Base-by-base conservation (phyloP, 1,284 basidiomycete genomes). In the Bondarzewia mesenterica region DNA sequence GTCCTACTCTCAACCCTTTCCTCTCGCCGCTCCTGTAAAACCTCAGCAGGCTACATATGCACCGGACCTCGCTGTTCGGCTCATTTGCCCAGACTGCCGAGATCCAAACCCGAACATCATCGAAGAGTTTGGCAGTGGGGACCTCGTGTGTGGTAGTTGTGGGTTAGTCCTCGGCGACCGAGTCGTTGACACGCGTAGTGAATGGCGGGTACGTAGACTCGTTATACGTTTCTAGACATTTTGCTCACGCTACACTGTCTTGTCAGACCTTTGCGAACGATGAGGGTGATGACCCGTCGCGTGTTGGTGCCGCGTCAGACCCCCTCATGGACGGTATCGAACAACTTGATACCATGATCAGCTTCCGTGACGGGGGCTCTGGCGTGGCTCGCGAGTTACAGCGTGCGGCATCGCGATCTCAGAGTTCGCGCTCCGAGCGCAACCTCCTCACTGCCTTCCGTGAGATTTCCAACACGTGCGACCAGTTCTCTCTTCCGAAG, bases 251-350 rank as follows among this genome's bases (percentile, higher is more conserved):
- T 48, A 50, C 37, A 55, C 49, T 36, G 49, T 40, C 38, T 46
- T 15, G 57, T 46, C 77, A 97, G 85, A 99, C 96, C 50, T 99
- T 99, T 68, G 96, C 96, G 57, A 96, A 93, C 60, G 93, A 99
- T 66, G 95, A 98, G 71, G 94, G 95, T 52, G 96, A 99, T 66
- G 96, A 99, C 66, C 95, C 95, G 50, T 99, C 95, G 58, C 96
- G 96, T 89, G 96, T 99, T 56, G 96, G 96, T 72, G 93, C 92
- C 48, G 92, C 93, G 36, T 83, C 85, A 37, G 93, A 97, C 64
- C 93, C 94, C 46, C 73, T 97, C 23, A 77, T 98, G 69, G 94
- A 97, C 63, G 91, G 91, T 43, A 87, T 93, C 58, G 93, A 95
- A 63, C 88, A 93, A 63, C 80, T 96, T 47, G 89, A 93, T 60